A percentile compares a stretch with the other conserved stretches of the same genome.
These are phyloP conservation scores for Daldinia eschscholtzii DNA, from an alignment of 2,329 filamentous ascomycete species.

Conservation along the genomic window DNA sequence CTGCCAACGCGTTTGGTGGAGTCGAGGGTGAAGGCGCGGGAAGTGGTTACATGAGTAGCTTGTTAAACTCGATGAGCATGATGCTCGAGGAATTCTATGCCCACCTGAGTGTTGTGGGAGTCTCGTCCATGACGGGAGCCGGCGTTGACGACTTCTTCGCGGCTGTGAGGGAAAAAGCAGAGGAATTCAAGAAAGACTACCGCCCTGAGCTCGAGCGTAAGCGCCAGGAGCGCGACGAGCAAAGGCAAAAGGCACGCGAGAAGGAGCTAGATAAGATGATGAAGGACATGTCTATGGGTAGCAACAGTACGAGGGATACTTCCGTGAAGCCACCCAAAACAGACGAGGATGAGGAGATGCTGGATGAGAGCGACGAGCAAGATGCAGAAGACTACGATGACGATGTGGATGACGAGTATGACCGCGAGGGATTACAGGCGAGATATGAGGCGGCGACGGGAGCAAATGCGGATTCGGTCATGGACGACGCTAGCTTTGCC, in stretches of 20 bases:
- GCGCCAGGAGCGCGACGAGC: conserved; percentile 78
- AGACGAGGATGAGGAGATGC: conserved; percentile 63
- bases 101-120: conserved; percentile 91
- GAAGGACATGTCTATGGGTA: conserved; percentile 80
- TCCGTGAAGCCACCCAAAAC: conserved; percentile 58
- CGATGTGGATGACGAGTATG: conserved; percentile 69
- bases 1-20: conserved; percentile 79
- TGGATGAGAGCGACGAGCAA: conserved; percentile 65
- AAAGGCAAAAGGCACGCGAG: conserved; percentile 78
- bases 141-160: conserved; percentile 95
- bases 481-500: conserved; percentile 71
- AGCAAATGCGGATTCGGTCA: conserved; percentile 65
- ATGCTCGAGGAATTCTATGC: conserved; percentile 98
- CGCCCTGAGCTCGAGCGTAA: conserved; percentile 89
- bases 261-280: conserved; percentile 92
- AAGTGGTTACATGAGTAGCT: conserved; percentile 94
- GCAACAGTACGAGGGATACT: conserved; percentile 45
- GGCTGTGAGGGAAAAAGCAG: conserved; percentile 86
- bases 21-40: conserved; percentile 78
- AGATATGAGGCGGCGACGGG: conserved; percentile 82
- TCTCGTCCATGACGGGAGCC: conserved; percentile 91
- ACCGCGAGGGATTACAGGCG: conserved; percentile 75
- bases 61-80: conserved; percentile 97
- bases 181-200: conserved; percentile 92
- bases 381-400: conserved; percentile 71